Conservation (phyloP, 2,329 filamentous ascomycete species). For the Colletotrichum sublineola region DNA sequence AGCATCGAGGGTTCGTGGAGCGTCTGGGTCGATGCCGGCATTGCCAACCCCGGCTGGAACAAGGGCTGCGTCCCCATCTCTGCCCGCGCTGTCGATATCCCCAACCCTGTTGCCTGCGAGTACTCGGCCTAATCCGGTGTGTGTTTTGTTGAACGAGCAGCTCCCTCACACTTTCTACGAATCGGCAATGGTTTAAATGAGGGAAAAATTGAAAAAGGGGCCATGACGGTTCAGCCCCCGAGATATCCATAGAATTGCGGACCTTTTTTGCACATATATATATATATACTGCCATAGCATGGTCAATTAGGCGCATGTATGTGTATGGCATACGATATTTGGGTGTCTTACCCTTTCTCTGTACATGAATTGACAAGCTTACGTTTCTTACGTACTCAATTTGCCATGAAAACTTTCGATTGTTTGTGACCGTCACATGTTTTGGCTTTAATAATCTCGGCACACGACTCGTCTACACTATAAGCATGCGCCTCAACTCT, state of each 20-base stretch:
- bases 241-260: slow-evolving; percentile 33
- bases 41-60: slow-evolving; percentile 53
- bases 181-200: background rate
- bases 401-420: no score
- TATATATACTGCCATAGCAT: slow-evolving; percentile 12
- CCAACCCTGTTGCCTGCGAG: slow-evolving; percentile 53
- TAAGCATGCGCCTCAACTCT: background rate
- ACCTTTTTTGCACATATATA: background rate
- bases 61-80: slow-evolving; percentile 54
- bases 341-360: background rate
- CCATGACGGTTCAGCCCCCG: slow-evolving; percentile 7
- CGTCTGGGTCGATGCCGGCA: slow-evolving; percentile 53
- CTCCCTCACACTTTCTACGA: background rate
- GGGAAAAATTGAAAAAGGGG: background rate
- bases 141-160: background rate
- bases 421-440: background rate
- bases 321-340: background rate
- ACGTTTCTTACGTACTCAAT: background rate
- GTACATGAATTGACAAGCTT: slow-evolving; percentile 22
- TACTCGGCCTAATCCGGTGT: slow-evolving; percentile 47
- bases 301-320: background rate
- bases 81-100: slow-evolving; percentile 48
- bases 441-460: background rate
- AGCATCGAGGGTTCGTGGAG: slow-evolving; percentile 58
- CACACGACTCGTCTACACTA: background rate